Percentiles rank a stretch among this genome's conserved stretches.
Evolutionary conservation across 1,284 basidiomycete genomes (phyloP).

Genomic region (Ceratobasidium papillatum): DNA sequence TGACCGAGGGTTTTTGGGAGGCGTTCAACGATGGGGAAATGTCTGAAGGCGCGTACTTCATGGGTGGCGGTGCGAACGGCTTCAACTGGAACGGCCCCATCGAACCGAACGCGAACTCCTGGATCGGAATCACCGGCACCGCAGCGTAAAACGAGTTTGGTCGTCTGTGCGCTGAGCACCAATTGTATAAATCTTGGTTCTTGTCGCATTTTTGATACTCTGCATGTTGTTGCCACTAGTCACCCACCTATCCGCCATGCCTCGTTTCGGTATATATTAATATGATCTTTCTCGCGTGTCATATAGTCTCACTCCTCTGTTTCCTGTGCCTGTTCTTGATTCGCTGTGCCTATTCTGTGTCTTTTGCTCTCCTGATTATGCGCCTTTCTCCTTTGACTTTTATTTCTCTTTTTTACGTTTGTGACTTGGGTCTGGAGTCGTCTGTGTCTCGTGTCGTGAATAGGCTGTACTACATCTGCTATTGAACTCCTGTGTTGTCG

Average conservation of each 20-base stretch:
- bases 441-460: constrained; percentile 38
- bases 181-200: constrained; percentile 15
- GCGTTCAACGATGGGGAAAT: constrained; percentile 40
- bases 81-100: constrained; percentile 41
- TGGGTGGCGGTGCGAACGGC: constrained; percentile 41
- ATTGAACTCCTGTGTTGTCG: constrained; percentile 38
- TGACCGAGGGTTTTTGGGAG: constrained; percentile 39
- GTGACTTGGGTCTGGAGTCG: constrained; percentile 35
- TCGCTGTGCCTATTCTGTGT: constrained; percentile 38
- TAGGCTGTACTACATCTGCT: constrained; percentile 41
- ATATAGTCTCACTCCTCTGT: constrained; percentile 8
- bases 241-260: constrained; percentile 23
- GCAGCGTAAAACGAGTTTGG: constrained; percentile 5
- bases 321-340: constrained; percentile 20
- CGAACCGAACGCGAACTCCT: constrained; percentile 37
- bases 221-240: constrained; percentile 26
- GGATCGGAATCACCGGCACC: constrained; percentile 39
- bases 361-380: constrained; percentile 5
- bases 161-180: constrained; percentile 13
- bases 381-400: constrained; percentile 20
- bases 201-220: constrained; percentile 16
- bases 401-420: constrained; percentile 30
- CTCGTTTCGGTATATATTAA: constrained; percentile 28
- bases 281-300: constrained; percentile 28
- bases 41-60: constrained; percentile 41